Conservation (phyloP, 495 filamentous ascomycete species). For the Alectoria sarmentosa region DNA sequence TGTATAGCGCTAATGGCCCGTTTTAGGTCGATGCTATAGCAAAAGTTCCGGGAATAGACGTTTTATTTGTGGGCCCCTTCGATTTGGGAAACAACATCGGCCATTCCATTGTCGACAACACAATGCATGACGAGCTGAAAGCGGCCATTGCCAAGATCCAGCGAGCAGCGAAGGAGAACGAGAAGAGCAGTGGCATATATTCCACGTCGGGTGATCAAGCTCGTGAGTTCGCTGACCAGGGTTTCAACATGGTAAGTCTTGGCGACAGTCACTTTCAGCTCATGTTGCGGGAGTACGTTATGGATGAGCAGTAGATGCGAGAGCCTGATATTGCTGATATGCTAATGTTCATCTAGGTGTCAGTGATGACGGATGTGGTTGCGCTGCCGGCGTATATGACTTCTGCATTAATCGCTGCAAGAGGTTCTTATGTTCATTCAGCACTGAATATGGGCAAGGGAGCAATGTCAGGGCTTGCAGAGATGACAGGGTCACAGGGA, state of each 20-base stretch:
- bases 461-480: constrained; percentile 25
- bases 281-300: not conserved
- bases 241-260: constrained; percentile 62
- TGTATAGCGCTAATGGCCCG: constrained; percentile 6
- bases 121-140: constrained; percentile 56
- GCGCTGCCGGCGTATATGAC: constrained; percentile 37
- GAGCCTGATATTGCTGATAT: not conserved
- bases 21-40: constrained; percentile 59
- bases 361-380: constrained; percentile 49
- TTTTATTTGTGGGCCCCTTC: constrained; percentile 73
- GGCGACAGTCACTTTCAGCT: not conserved
- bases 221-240: constrained; percentile 53
- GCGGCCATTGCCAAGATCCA: constrained; percentile 57
- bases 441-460: constrained; percentile 43
- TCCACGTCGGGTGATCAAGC: constrained; percentile 58
- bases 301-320: not conserved
- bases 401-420: constrained; percentile 35
- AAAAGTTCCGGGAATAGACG: constrained; percentile 60
- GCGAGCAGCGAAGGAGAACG: constrained; percentile 51
- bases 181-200: constrained; percentile 68
- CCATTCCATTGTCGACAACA: constrained; percentile 54
- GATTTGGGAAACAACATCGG: constrained; percentile 72
- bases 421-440: constrained; percentile 30
- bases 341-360: constrained; percentile 25
- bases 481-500: constrained; percentile 30